Conservation (phyloP, 2,329 filamentous ascomycete genomes). For the Didymella exigua region DNA sequence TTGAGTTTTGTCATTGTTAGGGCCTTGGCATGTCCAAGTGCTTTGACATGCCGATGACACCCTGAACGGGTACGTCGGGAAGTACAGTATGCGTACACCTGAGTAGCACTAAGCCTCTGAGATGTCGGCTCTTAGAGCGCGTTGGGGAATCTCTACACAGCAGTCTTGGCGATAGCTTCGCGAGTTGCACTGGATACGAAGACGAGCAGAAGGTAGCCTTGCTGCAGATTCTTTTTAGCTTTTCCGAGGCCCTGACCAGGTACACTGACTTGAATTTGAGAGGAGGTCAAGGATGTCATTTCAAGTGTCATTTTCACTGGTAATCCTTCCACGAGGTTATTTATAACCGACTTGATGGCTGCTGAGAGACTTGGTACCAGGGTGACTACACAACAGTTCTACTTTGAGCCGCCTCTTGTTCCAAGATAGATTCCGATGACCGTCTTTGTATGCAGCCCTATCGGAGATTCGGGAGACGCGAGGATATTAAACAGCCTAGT, state of each 20-base stretch:
- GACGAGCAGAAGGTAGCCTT: neutral
- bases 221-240: neutral
- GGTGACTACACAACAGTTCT: slow-evolving; percentile 3
- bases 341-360: too few relatives aligned
- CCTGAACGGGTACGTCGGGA: neutral
- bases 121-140: neutral
- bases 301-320: too few relatives aligned
- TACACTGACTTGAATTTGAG: too few relatives aligned
- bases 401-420: slow-evolving; percentile 1
- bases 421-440: slow-evolving; percentile 1
- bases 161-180: neutral
- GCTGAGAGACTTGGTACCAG: too few relatives aligned
- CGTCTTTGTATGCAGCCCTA: neutral
- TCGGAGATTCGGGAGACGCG: neutral
- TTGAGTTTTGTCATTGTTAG: neutral
- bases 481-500: slow-evolving; percentile 1
- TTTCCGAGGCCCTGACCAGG: neutral
- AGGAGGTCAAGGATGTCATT: too few relatives aligned
- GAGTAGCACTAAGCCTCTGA: neutral
- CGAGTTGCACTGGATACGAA: neutral
- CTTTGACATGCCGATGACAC: neutral
- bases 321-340: too few relatives aligned
- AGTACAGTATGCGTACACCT: neutral
- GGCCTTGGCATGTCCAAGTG: neutral
- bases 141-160: neutral